Base-by-base conservation (phyloP, 129 eudicot genomes). In the Scalesia atractyloides region DNA sequence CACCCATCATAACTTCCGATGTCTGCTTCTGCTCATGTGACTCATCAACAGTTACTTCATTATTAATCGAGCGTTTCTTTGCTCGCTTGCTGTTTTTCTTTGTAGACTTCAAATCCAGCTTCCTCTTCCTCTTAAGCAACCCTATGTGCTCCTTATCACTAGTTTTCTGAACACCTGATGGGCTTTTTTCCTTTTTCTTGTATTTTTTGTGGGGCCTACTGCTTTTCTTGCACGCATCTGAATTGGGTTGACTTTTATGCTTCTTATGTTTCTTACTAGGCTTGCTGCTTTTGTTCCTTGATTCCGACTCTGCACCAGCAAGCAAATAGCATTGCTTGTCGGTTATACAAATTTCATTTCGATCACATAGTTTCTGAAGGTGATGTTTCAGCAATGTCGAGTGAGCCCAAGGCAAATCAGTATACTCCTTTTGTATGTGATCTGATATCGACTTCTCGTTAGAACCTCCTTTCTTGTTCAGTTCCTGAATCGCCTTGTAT, bases 361-460 rank as follows among this genome's bases (percentile, higher is more conserved):
- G 56, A 53, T 87, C 84, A 74, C 88, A 83, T 78, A 87, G 89
- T 76, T 80, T 84, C 72, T 34, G 56, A 50, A 91, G 85, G 77
- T 91, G 96, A 72, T 82, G 91, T 68, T 77, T 85, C 41, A 91
- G 82, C 36, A 91, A 70, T 1, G 88, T 68, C 2, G 78, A 14
- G 81, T 88, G 97, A 24, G 93, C 96, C 86, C 85, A 84, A 34
- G 97, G 97, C 79, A 91, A 83, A 82, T 88, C 78, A 47, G 34
- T 60, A 58, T 88, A 76, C 80, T 83, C 82, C 17, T 81, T 74
- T 68, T 60, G 70, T 20, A 91, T 83, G 63, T 64, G 82, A 54
- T 81, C 67, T 5, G 96, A 91, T 78, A 88, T 86, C 24, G 96
- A 87, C 26, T 87, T 84, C 89, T 88, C 88, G 13, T 62, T 84